phyloP scores from a whole-genome alignment of 768 basidiomycete genomes.

The Phylloporus rhodoxanthus region DNA sequence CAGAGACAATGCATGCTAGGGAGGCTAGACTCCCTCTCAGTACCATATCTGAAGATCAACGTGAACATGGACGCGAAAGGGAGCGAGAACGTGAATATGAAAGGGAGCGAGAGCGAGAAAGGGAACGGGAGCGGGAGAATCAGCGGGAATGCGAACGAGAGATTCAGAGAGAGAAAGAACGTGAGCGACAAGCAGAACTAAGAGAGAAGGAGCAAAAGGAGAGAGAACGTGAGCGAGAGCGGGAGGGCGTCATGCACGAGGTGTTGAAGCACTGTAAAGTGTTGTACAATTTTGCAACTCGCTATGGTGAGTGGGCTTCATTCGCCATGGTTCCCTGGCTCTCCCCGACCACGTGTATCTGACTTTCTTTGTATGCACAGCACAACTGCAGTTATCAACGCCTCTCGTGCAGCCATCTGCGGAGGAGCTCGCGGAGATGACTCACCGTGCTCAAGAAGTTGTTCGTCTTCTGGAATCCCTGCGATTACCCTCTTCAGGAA shows the following conservation, averaged over 20 bases:
- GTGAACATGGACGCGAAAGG: constrained; percentile 18
- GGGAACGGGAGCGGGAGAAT: constrained; percentile 15
- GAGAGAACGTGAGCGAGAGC: constrained; percentile 19
- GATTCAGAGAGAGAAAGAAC: constrained; percentile 20
- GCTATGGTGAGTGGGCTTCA: constrained; percentile 46
- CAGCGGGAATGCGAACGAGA: constrained; percentile 21
- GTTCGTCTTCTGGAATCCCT: constrained; percentile 56
- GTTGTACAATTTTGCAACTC: constrained; percentile 59
- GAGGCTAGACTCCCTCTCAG: constrained; percentile 14
- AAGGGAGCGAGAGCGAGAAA: constrained; percentile 18
- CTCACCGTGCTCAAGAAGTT: constrained; percentile 56
- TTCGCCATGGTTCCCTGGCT: neutral
- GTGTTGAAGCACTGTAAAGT: constrained; percentile 47
- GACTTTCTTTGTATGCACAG: constrained; percentile 11
- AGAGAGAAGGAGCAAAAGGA: constrained; percentile 22
- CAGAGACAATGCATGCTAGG: constrained; percentile 26
- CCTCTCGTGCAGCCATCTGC: constrained; percentile 48
- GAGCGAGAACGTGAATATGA: constrained; percentile 20
- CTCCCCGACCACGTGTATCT: neutral
- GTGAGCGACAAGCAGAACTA: constrained; percentile 18
- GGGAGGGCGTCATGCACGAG: constrained; percentile 21
- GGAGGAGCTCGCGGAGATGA: constrained; percentile 65
- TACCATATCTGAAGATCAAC: constrained; percentile 14
- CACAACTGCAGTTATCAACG: constrained; percentile 36
- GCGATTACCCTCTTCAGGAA: constrained; percentile 18